phyloP scores from a whole-genome alignment of 2,329 filamentous ascomycete species.

The Diaporthe aspalathi region DNA sequence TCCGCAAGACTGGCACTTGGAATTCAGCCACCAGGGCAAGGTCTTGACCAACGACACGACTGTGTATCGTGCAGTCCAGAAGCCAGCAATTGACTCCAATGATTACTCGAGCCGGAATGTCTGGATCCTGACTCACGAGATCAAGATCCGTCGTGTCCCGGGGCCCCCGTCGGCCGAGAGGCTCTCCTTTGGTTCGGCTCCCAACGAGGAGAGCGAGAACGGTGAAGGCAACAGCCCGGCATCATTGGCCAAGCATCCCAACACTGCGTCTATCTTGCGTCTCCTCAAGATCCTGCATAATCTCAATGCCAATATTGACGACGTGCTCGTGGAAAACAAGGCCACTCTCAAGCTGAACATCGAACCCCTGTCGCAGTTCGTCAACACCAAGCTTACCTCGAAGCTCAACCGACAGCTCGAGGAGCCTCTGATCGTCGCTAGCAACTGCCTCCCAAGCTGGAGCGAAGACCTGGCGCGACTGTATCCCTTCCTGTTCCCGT shows the following conservation, averaged over 20 bases:
- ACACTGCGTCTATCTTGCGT: slow-evolving; percentile 87
- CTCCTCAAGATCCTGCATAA: slow-evolving; percentile 92
- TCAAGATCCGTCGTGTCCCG: slow-evolving; percentile 88
- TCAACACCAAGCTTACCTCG: slow-evolving; percentile 97
- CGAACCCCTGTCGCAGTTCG: slow-evolving; percentile 91
- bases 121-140: slow-evolving; percentile 90
- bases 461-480: slow-evolving; percentile 92
- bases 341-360: slow-evolving; percentile 76
- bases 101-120: slow-evolving; percentile 80
- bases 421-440: slow-evolving; percentile 95
- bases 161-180: slow-evolving; percentile 84
- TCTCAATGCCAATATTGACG: slow-evolving; percentile 91
- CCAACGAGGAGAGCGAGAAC: slow-evolving; percentile 62
- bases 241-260: slow-evolving; percentile 84
- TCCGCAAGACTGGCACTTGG: slow-evolving; percentile 96
- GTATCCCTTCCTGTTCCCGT: slow-evolving; percentile 97
- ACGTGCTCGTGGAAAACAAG: slow-evolving; percentile 84
- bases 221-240: slow-evolving; percentile 74
- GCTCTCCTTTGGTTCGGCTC: slow-evolving; percentile 67
- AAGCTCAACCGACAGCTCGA: slow-evolving; percentile 97
- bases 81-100: slow-evolving; percentile 60
- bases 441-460: slow-evolving; percentile 95
- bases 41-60: slow-evolving; percentile 91
- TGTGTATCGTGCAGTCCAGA: slow-evolving; percentile 93
- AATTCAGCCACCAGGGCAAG: slow-evolving; percentile 89